A percentile compares a stretch with the other conserved stretches of the same genome.
Evolutionary conservation across 768 basidiomycete genomes (phyloP).

Genomic region (Tricholoma flavovirens): DNA sequence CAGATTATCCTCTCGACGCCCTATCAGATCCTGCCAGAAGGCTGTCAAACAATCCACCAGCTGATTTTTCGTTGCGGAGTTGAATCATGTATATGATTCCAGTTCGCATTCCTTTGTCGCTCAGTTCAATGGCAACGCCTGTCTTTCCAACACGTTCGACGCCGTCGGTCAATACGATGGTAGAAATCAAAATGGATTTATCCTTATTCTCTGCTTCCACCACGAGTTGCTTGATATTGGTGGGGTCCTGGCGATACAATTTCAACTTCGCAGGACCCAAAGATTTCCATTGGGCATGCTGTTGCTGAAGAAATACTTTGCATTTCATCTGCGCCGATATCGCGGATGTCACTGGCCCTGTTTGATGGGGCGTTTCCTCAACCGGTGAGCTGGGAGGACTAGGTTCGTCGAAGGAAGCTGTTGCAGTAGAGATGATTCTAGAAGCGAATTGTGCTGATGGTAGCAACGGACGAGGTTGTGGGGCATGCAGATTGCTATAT

Average conservation of each 20-base stretch:
- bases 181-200: constrained; percentile 80
- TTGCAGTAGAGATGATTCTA: constrained; percentile 45
- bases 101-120: constrained; percentile 85
- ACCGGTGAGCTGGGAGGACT: constrained; percentile 85
- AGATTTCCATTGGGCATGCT: constrained; percentile 97
- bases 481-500: constrained; percentile 32
- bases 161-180: constrained; percentile 92
- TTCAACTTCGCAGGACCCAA: constrained; percentile 84
- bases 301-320: constrained; percentile 94
- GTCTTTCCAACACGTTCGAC: constrained; percentile 99
- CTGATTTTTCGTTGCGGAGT: constrained; percentile 81
- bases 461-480: constrained; percentile 47
- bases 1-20: constrained; percentile 10
- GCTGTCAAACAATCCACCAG: constrained; percentile 79
- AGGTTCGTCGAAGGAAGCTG: constrained; percentile 54
- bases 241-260: constrained; percentile 79
- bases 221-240: constrained; percentile 92
- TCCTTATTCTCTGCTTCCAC: constrained; percentile 81
- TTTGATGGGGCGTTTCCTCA: constrained; percentile 41
- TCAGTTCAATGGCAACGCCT: constrained; percentile 93
- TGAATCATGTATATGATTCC: constrained; percentile 98
- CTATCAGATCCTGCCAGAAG: constrained; percentile 86
- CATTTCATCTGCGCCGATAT: constrained; percentile 93
- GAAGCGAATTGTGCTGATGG: constrained; percentile 58
- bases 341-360: constrained; percentile 69